Base-by-base conservation (phyloP, 192 early-diverging fungal species). In the Coemansia erecta region DNA sequence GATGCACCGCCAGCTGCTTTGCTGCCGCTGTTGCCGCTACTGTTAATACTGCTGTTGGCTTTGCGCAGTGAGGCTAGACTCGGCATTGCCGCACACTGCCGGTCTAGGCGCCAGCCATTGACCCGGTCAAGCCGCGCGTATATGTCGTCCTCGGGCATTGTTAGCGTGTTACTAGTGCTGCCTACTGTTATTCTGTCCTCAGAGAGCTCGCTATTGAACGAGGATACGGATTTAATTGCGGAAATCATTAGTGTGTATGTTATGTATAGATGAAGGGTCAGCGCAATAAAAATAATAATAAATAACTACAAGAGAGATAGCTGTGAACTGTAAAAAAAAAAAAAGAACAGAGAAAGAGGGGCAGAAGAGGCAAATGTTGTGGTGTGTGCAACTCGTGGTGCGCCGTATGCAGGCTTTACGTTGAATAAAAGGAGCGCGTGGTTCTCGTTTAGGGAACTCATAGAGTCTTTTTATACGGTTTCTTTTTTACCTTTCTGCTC, bases 51-150 rank as follows among this genome's bases (percentile, higher is more conserved):
- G 63, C 26, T 43, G 50, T 12, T 53, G 53, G 21, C 22, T 33
- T 19, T 11, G 1, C 49, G 49, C 22, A 28, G 8, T 31, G 49
- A n/a, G 42, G 42, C 6, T 31, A 14, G 1, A 24, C 26, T 24
- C 4, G 55, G 52, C 8, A 63, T 60, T 41, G 51, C 46, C 11
- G 73, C 61, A 33, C 64, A 65, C 33, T 69, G 73, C 12, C 47
- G 39, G 55, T 75, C 66, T 6, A 75, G 59, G 8, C 72, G 72
- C 54, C 72, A 40, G 8, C 35, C 54, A 17, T 56, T 50, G 17
- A 66, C 65, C 31, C 61, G 60, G 42, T 73, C 71, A 14, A 73
- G 61, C 31, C 52, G 63, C n/a, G 57, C 61, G 60, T 52, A 67
- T 17, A 73, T 58, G 31, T 67, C 65, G 42, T 60, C 61, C 11